Conservation (phyloP, 2,329 filamentous ascomycete species). For the Didymella glomerata region DNA sequence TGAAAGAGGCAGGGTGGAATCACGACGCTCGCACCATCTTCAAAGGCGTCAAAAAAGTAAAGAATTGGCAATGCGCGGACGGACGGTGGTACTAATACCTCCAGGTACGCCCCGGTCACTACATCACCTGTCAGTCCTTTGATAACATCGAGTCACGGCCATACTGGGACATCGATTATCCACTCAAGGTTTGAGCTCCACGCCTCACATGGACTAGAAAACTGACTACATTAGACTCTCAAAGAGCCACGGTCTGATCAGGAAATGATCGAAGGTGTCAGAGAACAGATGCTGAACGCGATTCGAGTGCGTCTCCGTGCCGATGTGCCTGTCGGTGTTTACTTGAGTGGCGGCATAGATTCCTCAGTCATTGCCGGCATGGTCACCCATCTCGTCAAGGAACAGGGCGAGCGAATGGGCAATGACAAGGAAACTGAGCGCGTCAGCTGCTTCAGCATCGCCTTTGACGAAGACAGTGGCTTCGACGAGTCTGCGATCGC, state of each 20-base stretch:
- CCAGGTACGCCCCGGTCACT: constrained; percentile 50
- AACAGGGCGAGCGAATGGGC: constrained; percentile 57
- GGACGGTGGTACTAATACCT: constrained; percentile 16
- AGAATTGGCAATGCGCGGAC: constrained; percentile 3
- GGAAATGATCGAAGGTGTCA: constrained; percentile 61
- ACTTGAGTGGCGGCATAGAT: constrained; percentile 66
- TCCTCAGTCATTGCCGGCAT: constrained; percentile 66
- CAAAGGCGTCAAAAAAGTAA: constrained; percentile 55
- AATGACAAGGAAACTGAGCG: constrained; percentile 48
- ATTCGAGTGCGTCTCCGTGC: constrained; percentile 62
- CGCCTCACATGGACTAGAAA: not conserved
- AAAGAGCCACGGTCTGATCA: constrained; percentile 56
- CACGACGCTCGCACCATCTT: constrained; percentile 60
- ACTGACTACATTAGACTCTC: constrained; percentile 39
- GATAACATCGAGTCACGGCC: constrained; percentile 51
- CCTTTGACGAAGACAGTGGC: constrained; percentile 60
- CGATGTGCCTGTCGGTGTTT: constrained; percentile 66
- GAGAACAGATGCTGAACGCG: constrained; percentile 61
- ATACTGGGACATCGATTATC: constrained; percentile 64
- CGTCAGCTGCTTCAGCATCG: constrained; percentile 61
- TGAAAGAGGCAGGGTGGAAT: constrained; percentile 56
- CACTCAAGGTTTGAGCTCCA: constrained; percentile 51
- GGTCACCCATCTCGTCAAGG: constrained; percentile 59
- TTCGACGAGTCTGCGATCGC: constrained; percentile 61
- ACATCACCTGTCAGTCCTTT: constrained; percentile 37